Evolutionary conservation across 495 filamentous ascomycete genomes (phyloP).

Genomic region (Halenospora varia): DNA sequence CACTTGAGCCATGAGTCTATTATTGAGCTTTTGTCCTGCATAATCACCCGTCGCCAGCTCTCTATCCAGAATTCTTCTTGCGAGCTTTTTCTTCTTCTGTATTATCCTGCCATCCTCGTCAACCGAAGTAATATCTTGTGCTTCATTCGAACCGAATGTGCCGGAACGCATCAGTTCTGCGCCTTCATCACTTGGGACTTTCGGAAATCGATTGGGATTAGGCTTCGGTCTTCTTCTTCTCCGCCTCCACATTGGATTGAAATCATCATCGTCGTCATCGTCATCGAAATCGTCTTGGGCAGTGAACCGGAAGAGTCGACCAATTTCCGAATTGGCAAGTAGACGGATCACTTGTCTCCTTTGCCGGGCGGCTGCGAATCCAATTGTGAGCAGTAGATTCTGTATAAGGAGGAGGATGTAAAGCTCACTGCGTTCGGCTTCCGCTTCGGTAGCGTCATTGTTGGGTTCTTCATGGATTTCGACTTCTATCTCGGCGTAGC

Average conservation of each 20-base stretch:
- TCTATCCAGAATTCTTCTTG: constrained; percentile 67
- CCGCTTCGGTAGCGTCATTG: constrained; percentile 7
- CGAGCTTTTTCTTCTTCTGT: constrained; percentile 53
- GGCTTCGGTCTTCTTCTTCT: constrained; percentile 29
- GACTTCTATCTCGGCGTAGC: constrained; percentile 11
- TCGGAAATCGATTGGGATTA: constrained; percentile 55
- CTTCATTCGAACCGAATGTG: constrained; percentile 63
- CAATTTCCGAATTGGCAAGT: constrained; percentile 18
- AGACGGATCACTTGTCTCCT: constrained; percentile 19
- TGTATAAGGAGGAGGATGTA: constrained; percentile 12
- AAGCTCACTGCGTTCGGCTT: constrained; percentile 22
- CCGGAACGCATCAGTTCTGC: constrained; percentile 74
- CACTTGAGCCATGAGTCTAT: constrained; percentile 65
- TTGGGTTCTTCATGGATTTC: constrained; percentile 12
- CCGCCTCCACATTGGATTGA: constrained; percentile 32
- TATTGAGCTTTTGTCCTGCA: constrained; percentile 48
- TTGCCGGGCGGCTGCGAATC: constrained; percentile 19
- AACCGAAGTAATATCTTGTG: constrained; percentile 37
- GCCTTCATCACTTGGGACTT: constrained; percentile 74
- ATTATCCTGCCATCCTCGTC: constrained; percentile 31
- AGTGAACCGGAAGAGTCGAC: constrained; percentile 27
- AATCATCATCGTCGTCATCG: constrained; percentile 44
- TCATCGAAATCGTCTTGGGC: constrained; percentile 33
- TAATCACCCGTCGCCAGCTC: constrained; percentile 64
- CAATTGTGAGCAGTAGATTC: constrained; percentile 18